Evolutionary conservation across 495 filamentous ascomycete genomes (phyloP).

Genomic region (Penicillium paradoxum): DNA sequence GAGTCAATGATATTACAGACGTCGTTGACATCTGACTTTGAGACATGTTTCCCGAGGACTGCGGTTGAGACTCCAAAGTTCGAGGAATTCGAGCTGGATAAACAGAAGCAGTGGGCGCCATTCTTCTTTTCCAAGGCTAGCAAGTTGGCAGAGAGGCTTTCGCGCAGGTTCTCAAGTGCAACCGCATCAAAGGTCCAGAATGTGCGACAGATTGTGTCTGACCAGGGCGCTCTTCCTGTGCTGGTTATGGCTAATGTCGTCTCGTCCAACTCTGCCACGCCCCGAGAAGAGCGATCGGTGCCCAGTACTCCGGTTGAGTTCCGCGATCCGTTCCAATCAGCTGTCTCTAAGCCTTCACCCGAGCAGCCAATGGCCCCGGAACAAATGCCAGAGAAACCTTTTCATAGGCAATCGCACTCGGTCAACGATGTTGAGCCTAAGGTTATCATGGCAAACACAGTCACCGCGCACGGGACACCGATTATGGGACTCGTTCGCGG

Average conservation of each 20-base stretch:
- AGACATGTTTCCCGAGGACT: conserved; percentile 17
- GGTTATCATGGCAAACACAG: conserved; percentile 20
- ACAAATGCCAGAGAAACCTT: conserved; percentile 5
- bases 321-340: conserved; percentile 32
- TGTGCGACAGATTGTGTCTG: conserved; percentile 27
- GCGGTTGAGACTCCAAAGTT: conserved; percentile 14
- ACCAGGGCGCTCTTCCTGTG: conserved; percentile 27
- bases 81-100: conserved; percentile 15
- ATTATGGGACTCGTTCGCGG: conserved; percentile 21
- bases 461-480: conserved; percentile 16
- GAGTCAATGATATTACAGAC: conserved; percentile 57
- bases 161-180: conserved; percentile 28
- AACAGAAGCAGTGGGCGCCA: conserved; percentile 36
- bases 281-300: conserved; percentile 4
- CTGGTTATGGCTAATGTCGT: conserved; percentile 40
- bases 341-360: not conserved
- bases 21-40: conserved; percentile 30
- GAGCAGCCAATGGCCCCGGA: not conserved
- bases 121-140: conserved; percentile 41
- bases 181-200: conserved; percentile 21
- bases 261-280: conserved; percentile 8
- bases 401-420: conserved; percentile 19
- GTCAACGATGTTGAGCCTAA: conserved; percentile 26
- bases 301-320: conserved; percentile 26
- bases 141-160: conserved; percentile 32